Conservation (phyloP, 1,284 basidiomycete species). For the Neonothopanus nambi region DNA sequence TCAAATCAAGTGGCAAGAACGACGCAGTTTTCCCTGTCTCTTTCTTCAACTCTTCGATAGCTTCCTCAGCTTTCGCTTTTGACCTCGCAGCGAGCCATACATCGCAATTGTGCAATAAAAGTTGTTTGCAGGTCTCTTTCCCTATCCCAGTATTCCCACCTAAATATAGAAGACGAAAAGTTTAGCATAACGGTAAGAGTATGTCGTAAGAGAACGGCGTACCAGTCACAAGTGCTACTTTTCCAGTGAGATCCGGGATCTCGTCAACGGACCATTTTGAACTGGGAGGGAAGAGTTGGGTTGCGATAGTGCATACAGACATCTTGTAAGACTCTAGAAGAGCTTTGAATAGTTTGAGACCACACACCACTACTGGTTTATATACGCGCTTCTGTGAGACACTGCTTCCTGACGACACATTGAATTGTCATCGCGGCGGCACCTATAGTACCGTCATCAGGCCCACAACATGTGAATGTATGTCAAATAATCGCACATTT, state of each 20-base stretch:
- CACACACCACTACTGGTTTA: too few relatives aligned
- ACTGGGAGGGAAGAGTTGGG: constrained; percentile 31
- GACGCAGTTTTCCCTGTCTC: constrained; percentile 45
- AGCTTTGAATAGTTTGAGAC: too few relatives aligned
- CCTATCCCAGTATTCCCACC: constrained; percentile 37
- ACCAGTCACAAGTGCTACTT: constrained; percentile 47
- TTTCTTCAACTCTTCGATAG: constrained; percentile 50
- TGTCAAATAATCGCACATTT: too few relatives aligned
- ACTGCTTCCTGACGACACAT: too few relatives aligned
- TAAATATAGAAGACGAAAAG: not conserved
- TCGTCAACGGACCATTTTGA: constrained; percentile 26
- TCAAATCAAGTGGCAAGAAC: constrained; percentile 61
- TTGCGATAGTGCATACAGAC: not conserved
- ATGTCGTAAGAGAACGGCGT: constrained; percentile 16
- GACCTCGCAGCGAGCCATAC: constrained; percentile 66
- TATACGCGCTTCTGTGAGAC: too few relatives aligned
- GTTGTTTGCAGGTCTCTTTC: constrained; percentile 31
- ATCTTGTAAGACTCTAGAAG: too few relatives aligned
- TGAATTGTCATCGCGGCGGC: too few relatives aligned
- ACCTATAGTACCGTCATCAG: too few relatives aligned
- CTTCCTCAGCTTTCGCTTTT: constrained; percentile 42
- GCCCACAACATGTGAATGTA: too few relatives aligned
- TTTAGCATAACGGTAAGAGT: constrained; percentile 16
- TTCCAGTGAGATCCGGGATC: constrained; percentile 49
- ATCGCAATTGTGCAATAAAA: constrained; percentile 52